A percentile compares a stretch with the other conserved stretches of the same genome.
Conservation (phyloP, 1,139 yeast genomes). For the Magnusiomyces clavatus region DNA sequence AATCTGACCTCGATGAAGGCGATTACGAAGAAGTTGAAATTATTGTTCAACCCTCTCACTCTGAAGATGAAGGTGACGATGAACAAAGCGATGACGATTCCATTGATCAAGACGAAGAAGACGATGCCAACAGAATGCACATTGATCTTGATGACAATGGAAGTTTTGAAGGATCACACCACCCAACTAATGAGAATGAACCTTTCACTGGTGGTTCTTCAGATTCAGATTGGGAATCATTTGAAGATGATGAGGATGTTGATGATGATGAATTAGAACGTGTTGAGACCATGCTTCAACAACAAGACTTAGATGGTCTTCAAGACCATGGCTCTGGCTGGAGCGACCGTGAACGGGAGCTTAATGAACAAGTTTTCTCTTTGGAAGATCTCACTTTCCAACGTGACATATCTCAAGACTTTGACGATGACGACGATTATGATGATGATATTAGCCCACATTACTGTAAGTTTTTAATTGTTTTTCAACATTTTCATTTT, state of each 20-base stretch:
- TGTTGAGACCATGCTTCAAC: conserved; percentile 16
- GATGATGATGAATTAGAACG: conserved; percentile 24
- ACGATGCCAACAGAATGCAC: conserved; percentile 10
- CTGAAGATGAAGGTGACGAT: conserved; percentile 17
- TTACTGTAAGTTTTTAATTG: background rate
- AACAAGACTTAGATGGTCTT: conserved; percentile 16
- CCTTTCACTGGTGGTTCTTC: conserved; percentile 18
- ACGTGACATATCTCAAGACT: background rate
- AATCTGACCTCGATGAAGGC: conserved; percentile 17
- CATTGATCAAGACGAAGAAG: conserved; percentile 5
- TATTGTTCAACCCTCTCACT: conserved; percentile 20
- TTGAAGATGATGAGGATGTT: conserved; percentile 26
- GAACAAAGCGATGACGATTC: conserved; percentile 12
- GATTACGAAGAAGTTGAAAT: conserved; percentile 31
- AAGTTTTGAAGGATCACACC: background rate
- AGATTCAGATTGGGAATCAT: conserved; percentile 28
- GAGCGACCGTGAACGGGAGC: conserved; percentile 8
- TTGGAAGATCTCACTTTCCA: background rate
- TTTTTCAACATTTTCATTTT: background rate
- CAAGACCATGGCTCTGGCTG: conserved; percentile 13
- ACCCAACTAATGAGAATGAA: background rate
- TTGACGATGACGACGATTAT: background rate
- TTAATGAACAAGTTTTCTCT: background rate
- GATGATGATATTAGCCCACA: background rate
- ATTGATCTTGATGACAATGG: background rate